A percentile compares a stretch with the other conserved stretches of the same genome.
Evolutionary conservation across 441 rosid species (phyloP).

Genomic region (Omphalea diandra): DNA sequence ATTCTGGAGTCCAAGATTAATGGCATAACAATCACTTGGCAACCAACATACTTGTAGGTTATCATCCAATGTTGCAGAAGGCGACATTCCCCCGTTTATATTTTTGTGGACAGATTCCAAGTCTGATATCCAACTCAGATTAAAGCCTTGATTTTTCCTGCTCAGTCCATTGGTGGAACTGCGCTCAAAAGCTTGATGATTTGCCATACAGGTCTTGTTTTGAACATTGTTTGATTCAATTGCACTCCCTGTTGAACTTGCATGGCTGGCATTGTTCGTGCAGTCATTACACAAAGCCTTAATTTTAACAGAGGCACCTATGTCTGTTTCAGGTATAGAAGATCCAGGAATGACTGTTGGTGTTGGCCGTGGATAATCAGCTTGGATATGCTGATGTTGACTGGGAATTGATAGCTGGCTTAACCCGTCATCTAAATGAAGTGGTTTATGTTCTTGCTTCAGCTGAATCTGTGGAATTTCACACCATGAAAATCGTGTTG

Average conservation of each 20-base stretch:
- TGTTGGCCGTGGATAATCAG: slow-evolving; percentile 28
- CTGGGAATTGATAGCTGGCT: slow-evolving; percentile 38
- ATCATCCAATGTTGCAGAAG: slow-evolving; percentile 43
- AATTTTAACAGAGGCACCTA: slow-evolving; percentile 18
- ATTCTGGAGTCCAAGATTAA: slow-evolving; percentile 52
- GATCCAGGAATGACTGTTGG: slow-evolving; percentile 31
- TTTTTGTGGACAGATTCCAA: slow-evolving; percentile 40
- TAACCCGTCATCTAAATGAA: slow-evolving; percentile 42
- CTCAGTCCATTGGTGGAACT: slow-evolving; percentile 29
- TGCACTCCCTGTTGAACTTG: slow-evolving; percentile 22
- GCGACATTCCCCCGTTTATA: slow-evolving; percentile 33
- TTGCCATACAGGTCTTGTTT: slow-evolving; percentile 30
- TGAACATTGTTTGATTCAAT: slow-evolving; percentile 35
- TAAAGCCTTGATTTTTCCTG: slow-evolving; percentile 41
- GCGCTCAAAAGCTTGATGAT: slow-evolving; percentile 40
- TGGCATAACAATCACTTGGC: slow-evolving; percentile 46
- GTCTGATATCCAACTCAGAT: slow-evolving; percentile 34
- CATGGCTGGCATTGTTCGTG: slow-evolving; percentile 29
- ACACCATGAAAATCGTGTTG: slow-evolving; percentile 42
- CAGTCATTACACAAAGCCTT: slow-evolving; percentile 37
- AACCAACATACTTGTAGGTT: slow-evolving; percentile 51
- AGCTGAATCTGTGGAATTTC: slow-evolving; percentile 46
- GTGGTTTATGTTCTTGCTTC: slow-evolving; percentile 41
- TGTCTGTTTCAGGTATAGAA: slow-evolving; percentile 33
- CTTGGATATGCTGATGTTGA: slow-evolving; percentile 31